Evolutionary conservation across 192 early-diverging fungal genomes (phyloP).

Genomic region (Mortierella alpina): DNA sequence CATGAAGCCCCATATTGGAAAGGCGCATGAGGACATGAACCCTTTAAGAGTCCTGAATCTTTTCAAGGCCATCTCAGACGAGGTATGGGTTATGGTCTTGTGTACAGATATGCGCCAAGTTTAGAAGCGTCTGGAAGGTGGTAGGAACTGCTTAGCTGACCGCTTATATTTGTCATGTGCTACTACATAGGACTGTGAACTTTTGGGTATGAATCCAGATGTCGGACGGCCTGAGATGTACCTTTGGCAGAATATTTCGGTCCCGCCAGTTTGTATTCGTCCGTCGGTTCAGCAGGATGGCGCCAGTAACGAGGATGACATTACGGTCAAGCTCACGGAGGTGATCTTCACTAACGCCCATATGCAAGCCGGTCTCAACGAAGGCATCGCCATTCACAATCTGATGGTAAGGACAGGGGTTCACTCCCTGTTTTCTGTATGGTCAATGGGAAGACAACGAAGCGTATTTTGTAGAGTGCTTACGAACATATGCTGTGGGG

Average conservation of each 20-base stretch:
- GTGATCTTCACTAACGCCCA: constrained; percentile 91
- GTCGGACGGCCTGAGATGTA: constrained; percentile 91
- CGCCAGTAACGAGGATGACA: constrained; percentile 95
- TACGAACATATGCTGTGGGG: not conserved
- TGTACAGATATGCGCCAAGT: too few relatives aligned
- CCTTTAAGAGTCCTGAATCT: constrained; percentile 87
- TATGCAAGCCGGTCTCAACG: constrained; percentile 72
- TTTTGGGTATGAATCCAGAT: constrained; percentile 90
- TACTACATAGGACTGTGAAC: constrained; percentile 83
- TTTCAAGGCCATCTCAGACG: constrained; percentile 87
- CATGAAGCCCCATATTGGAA: constrained; percentile 77
- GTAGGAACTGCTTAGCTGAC: not conserved
- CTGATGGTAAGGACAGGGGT: constrained; percentile 63
- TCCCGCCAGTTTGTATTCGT: constrained; percentile 96
- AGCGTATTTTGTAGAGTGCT: not conserved
- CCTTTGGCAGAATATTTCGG: constrained; percentile 94
- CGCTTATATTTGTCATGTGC: not conserved
- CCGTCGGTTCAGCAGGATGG: constrained; percentile 95
- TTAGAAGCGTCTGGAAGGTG: too few relatives aligned
- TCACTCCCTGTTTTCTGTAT: not conserved
- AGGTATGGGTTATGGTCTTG: constrained; percentile 58
- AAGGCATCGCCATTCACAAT: constrained; percentile 72
- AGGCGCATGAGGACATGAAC: constrained; percentile 95
- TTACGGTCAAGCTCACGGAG: constrained; percentile 95
- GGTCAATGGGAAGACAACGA: not conserved